Evolutionary conservation across 1,284 basidiomycete genomes (phyloP).

Genomic region (Cutaneotrichosporon spelunceum): DNA sequence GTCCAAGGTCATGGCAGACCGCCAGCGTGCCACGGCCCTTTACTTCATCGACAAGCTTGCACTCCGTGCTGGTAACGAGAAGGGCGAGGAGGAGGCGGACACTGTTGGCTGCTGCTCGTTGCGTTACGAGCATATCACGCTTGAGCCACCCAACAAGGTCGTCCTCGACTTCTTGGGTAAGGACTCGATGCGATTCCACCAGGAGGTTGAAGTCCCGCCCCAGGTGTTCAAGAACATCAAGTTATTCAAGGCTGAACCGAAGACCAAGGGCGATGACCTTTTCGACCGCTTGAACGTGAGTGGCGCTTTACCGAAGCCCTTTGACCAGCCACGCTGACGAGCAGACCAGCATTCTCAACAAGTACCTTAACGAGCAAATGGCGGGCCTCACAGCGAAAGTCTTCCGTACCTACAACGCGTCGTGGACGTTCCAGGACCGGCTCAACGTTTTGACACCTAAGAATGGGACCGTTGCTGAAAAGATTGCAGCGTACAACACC

Average conservation of each 20-base stretch:
- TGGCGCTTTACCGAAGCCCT: too few relatives aligned
- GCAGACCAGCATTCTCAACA: constrained; percentile 80
- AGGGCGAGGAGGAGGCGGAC: constrained; percentile 95
- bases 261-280: constrained; percentile 79
- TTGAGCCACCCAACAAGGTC: constrained; percentile 75
- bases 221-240: constrained; percentile 89
- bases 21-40: constrained; percentile 92
- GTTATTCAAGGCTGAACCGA: constrained; percentile 83
- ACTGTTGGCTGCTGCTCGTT: constrained; percentile 96
- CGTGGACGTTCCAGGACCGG: constrained; percentile 85
- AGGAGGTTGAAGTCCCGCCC: constrained; percentile 76
- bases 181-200: constrained; percentile 94
- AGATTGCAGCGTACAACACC: constrained; percentile 89
- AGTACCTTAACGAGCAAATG: constrained; percentile 87
- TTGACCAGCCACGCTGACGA: constrained; percentile 3
- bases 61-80: constrained; percentile 95
- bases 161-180: constrained; percentile 96
- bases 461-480: constrained; percentile 77
- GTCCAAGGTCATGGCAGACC: constrained; percentile 84
- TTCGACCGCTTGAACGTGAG: constrained; percentile 90
- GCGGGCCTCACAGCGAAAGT: constrained; percentile 95
- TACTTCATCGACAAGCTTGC: constrained; percentile 95
- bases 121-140: constrained; percentile 88
- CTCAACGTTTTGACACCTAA: constrained; percentile 67
- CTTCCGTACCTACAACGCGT: constrained; percentile 98